phyloP scores from a whole-genome alignment of 2,329 filamentous ascomycete species.

The Penicillium sp. region DNA sequence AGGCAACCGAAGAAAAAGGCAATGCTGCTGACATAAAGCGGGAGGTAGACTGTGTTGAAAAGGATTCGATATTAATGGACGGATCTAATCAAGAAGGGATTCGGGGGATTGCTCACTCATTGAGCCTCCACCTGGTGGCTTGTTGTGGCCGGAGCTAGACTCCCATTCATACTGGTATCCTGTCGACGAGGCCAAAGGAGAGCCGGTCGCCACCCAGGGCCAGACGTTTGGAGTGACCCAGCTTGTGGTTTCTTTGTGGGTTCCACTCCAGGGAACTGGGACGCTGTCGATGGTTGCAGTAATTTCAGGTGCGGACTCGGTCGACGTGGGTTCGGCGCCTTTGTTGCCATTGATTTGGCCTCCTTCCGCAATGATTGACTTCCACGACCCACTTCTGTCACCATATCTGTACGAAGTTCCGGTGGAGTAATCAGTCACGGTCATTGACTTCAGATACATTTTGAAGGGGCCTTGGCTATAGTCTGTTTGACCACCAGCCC shows the following conservation, averaged over 20 bases:
- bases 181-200: slow-evolving; percentile 45
- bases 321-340: slow-evolving; percentile 42
- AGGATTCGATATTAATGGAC: slow-evolving; percentile 25
- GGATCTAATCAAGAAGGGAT: slow-evolving; percentile 13
- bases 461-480: slow-evolving; percentile 79
- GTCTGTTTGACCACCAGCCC: slow-evolving; percentile 83
- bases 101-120: slow-evolving; percentile 56
- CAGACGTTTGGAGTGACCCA: slow-evolving; percentile 59
- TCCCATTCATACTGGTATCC: slow-evolving; percentile 75
- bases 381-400: slow-evolving; percentile 73
- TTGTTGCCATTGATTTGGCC: slow-evolving; percentile 68
- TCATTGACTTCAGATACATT: slow-evolving; percentile 76
- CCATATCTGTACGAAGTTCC: slow-evolving; percentile 80
- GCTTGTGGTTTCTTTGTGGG: slow-evolving; percentile 41
- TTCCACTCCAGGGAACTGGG: slow-evolving; percentile 64
- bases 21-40: slow-evolving; percentile 53
- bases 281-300: slow-evolving; percentile 61
- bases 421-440: slow-evolving; percentile 88
- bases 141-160: slow-evolving; percentile 72
- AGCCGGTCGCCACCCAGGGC: slow-evolving; percentile 64
- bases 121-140: slow-evolving; percentile 66
- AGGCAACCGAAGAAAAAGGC: slow-evolving; percentile 44
- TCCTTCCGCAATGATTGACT: slow-evolving; percentile 76
- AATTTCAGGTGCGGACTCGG: slow-evolving; percentile 57
- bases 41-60: slow-evolving; percentile 46